Conservation (phyloP, 2,329 filamentous ascomycete genomes). For the Fusarium virguliforme region DNA sequence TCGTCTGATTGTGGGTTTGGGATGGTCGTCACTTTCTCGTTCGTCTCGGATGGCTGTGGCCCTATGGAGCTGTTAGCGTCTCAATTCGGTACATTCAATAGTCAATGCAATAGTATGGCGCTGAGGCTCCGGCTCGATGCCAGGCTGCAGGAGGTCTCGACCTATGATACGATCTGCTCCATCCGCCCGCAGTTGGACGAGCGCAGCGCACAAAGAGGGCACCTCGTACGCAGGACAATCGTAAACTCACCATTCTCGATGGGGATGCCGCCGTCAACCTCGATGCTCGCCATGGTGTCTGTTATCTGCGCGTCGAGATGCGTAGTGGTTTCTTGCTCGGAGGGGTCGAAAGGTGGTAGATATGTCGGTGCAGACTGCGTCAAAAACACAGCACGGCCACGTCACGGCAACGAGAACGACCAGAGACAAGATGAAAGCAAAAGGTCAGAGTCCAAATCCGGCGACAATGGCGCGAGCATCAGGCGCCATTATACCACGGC, state of each 20-base stretch:
- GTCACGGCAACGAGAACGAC: slow-evolving; percentile 23
- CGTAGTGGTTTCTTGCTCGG: slow-evolving; percentile 12
- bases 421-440: slow-evolving; percentile 18
- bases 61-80: slow-evolving; percentile 34
- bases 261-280: slow-evolving; percentile 23
- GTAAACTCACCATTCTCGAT: slow-evolving; percentile 42
- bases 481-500: slow-evolving; percentile 35
- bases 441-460: slow-evolving; percentile 27
- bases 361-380: slow-evolving; percentile 27
- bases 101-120: background rate
- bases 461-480: slow-evolving; percentile 37
- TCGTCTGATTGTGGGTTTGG: slow-evolving; percentile 40
- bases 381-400: slow-evolving; percentile 34
- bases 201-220: slow-evolving; percentile 11
- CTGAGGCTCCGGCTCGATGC: background rate
- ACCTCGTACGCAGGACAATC: slow-evolving; percentile 2
- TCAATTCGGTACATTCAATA: background rate
- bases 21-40: slow-evolving; percentile 47
- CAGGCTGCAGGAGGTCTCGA: background rate
- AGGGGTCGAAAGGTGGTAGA: slow-evolving; percentile 28
- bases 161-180: slow-evolving; percentile 14
- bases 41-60: slow-evolving; percentile 21
- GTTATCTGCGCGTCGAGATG: slow-evolving; percentile 23
- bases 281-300: slow-evolving; percentile 38
- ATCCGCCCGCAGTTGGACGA: slow-evolving; percentile 14